phyloP scores from a whole-genome alignment of 106 monocot species.

The Gastrodia elata region DNA sequence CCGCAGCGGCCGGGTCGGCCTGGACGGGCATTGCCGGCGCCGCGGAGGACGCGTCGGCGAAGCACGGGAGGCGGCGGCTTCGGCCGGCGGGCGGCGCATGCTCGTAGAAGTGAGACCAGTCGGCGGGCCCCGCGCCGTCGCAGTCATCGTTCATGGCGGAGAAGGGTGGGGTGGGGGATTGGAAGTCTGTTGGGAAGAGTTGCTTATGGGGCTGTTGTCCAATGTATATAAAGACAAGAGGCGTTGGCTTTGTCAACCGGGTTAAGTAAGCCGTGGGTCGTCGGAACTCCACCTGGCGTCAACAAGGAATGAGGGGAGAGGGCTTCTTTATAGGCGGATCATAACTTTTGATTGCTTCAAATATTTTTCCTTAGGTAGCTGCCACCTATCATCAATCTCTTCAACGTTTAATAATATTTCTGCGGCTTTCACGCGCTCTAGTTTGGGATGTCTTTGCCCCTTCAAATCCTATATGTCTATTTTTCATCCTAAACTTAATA shows the following conservation, averaged over 20 bases:
- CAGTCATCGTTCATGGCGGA: not conserved
- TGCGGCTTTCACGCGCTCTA: no score
- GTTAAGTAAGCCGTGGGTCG: not conserved
- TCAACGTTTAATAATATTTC: no score
- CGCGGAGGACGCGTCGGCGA: not conserved
- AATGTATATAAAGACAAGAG: not conserved
- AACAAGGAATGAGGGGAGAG: not conserved
- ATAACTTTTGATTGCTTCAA: no score
- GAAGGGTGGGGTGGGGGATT: not conserved
- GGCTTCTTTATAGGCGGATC: no score
- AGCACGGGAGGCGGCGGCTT: not conserved
- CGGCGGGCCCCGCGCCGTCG: not conserved
- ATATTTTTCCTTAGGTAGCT: no score
- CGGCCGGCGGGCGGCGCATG: not conserved
- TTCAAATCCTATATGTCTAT: no score
- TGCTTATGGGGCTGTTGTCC: not conserved
- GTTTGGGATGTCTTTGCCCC: no score
- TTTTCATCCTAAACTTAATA: no score
- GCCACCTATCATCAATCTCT: no score
- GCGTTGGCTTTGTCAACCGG: not conserved
- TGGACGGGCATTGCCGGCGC: not conserved
- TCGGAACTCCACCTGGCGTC: not conserved
- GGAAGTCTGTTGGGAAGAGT: not conserved
- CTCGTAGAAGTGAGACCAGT: not conserved
- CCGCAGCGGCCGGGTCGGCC: not conserved